Base-by-base conservation (phyloP, 2,329 filamentous ascomycete species). In the Colletotrichum sp. region DNA sequence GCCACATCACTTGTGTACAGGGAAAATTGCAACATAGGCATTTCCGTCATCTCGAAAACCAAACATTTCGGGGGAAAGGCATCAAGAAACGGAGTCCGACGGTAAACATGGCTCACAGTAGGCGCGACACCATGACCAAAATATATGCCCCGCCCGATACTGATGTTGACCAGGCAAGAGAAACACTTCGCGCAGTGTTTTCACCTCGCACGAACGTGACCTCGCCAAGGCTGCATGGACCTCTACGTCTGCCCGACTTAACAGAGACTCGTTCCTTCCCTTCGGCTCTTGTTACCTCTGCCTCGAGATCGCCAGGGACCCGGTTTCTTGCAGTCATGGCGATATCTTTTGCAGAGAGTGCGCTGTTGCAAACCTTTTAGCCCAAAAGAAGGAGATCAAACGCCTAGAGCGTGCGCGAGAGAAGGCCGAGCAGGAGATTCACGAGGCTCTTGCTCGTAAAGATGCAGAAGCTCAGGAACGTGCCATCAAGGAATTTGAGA, bases 341-440 rank as follows among this genome's bases (percentile, higher is more conserved):
- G 96, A 98, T 84, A 89, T 99, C 16, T 98, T 98, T 87, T 99
- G 96, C 84, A 93, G 95, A 79, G 97, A 98, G 86, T 99, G 96
- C 86, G 96, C 96, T 10, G 91, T 98, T 69, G 93, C 89, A 79
- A 98, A 98, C 80, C 92, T 99, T n/a, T 89, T 98, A 2, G 91
- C 95, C 1, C 96, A 99, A 84, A 93, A 95, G 79, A 94, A 96
- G 85, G 97, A 98, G 82, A 96, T 98, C 78, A 97, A 96, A 83
- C 91, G 97, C 0, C 82, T 94, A 4, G 94, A 95, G 76, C 94
- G 91, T 79, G 89, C 90, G 26, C 88, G 90, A 24, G 92, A 93
- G 78, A 86, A 89, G 34, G 90, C 91, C 32, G 87, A 89, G 76
- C 88, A 90, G 70, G 94, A 96, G 30, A 87, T 89, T 8, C 88